These are phyloP conservation scores for Penicillium longicatenatum DNA, from an alignment of 495 filamentous ascomycete species.

Conservation along the genomic window DNA sequence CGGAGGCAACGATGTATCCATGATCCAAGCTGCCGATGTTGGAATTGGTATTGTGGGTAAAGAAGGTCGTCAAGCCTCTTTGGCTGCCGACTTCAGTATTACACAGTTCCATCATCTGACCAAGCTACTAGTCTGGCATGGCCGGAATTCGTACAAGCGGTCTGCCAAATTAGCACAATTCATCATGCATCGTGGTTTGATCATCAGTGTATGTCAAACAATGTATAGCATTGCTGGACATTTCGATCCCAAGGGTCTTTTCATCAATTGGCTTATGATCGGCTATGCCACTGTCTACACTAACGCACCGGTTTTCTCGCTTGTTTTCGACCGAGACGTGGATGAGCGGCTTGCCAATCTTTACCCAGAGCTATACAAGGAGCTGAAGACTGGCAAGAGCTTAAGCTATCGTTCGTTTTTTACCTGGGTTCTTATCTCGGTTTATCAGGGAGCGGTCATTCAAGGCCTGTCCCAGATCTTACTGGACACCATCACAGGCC, in stretches of 20 bases:
- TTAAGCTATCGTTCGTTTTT: slow-evolving; percentile 94
- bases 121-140: slow-evolving; percentile 97
- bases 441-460: slow-evolving; percentile 94
- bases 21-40: slow-evolving; percentile 98
- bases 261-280: slow-evolving; percentile 96
- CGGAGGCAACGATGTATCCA: slow-evolving; percentile 96
- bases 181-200: slow-evolving; percentile 95
- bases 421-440: slow-evolving; percentile 91
- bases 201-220: slow-evolving; percentile 93
- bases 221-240: slow-evolving; percentile 92
- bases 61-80: slow-evolving; percentile 90
- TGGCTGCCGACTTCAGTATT: slow-evolving; percentile 96
- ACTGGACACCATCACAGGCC: slow-evolving; percentile 66
- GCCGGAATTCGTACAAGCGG: slow-evolving; percentile 94
- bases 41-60: slow-evolving; percentile 98
- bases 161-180: slow-evolving; percentile 96
- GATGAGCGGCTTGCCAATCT: slow-evolving; percentile 90
- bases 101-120: slow-evolving; percentile 95
- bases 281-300: slow-evolving; percentile 98
- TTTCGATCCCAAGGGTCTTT: slow-evolving; percentile 92
- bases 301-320: slow-evolving; percentile 87
- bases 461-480: slow-evolving; percentile 90
- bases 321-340: slow-evolving; percentile 96
- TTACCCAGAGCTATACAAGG: slow-evolving; percentile 97
- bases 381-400: slow-evolving; percentile 80